Base-by-base conservation (phyloP, 495 filamentous ascomycete species). In the Penicillium manginii region DNA sequence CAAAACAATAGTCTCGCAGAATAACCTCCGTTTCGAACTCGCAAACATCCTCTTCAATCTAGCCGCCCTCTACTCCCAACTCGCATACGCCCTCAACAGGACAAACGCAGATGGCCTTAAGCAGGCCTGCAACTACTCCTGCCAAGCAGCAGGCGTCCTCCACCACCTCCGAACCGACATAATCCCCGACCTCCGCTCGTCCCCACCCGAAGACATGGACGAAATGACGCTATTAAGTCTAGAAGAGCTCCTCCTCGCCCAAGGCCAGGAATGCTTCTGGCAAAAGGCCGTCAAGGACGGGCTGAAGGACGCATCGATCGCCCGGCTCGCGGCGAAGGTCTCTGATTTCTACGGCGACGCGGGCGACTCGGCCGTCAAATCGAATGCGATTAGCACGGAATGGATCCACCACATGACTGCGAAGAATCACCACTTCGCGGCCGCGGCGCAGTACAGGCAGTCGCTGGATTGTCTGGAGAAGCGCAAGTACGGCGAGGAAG, bases 391-490 rank as follows among this genome's bases (percentile, higher is more conserved):
- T 58, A 94, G 91, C 63, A 91, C 88, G 46, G 91, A 96, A 55
- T 98, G 94, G 94, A 97, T 98, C 48, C 96, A 98, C 72, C 94
- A 98, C 64, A 94, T 94, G 86, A 90, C 89, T 5, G 94, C 94
- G 2, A 98, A 98, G 71, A 92, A 97, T 63, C 91, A 97, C 68
- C 94, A 98, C 70, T 97, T 98, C 73, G 94, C 94, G 29, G 96
- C 91, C 1, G 94, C 94, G 2, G 93, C 94, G 6, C 94, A 98
- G 71, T 98, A 91, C 63, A 83, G 94, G n/a, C 92, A 93, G 22
- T 91, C 94, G 5, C 86, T 91, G 51, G 93, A 98, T 61, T 96
- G 91, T 62, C 68, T 98, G 54, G 96, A 97, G 73, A 96, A 93
- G 80, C 83, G 88, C 50, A 94, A 90, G 65, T 98, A 97, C 59